Conservation (phyloP, 805 yeast genomes). For the Komagataella phaffii region DNA sequence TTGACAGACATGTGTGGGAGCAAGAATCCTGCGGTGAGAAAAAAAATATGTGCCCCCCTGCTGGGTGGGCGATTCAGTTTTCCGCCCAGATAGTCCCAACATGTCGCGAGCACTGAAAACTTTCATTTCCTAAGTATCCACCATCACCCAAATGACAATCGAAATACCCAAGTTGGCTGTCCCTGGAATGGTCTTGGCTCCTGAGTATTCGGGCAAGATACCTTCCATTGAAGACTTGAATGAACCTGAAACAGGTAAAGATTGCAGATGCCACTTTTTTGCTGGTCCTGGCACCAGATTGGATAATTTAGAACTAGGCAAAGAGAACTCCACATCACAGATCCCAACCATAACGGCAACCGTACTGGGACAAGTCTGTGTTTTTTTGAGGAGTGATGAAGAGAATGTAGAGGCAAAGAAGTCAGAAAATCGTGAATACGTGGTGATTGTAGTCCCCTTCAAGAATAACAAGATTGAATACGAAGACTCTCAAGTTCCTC, state of each 20-base stretch:
- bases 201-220: slow-evolving; percentile 18
- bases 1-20: slow-evolving; percentile 3
- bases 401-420: slow-evolving; percentile 4
- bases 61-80: no score
- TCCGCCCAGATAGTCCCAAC: not conserved
- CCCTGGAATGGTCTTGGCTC: slow-evolving; percentile 64
- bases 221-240: not conserved
- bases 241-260: slow-evolving; percentile 18
- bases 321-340: slow-evolving; percentile 16
- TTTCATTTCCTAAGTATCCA: not conserved
- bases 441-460: slow-evolving; percentile 9
- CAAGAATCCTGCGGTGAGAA: not conserved
- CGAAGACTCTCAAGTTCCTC: slow-evolving; percentile 1
- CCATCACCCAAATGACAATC: not conserved
- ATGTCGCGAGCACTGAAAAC: not conserved
- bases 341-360: slow-evolving; percentile 32
- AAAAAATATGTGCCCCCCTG: not conserved
- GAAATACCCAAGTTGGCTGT: slow-evolving; percentile 29
- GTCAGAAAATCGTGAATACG: slow-evolving; percentile 4
- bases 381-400: slow-evolving; percentile 9
- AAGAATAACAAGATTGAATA: slow-evolving; percentile 11
- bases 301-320: slow-evolving; percentile 24
- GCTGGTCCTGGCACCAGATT: slow-evolving; percentile 48
- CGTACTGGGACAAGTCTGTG: slow-evolving; percentile 35
- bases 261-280: slow-evolving; percentile 24